Evolutionary conservation across 2,329 filamentous ascomycete genomes (phyloP).

Genomic region (Colletotrichum lindemuthianum): DNA sequence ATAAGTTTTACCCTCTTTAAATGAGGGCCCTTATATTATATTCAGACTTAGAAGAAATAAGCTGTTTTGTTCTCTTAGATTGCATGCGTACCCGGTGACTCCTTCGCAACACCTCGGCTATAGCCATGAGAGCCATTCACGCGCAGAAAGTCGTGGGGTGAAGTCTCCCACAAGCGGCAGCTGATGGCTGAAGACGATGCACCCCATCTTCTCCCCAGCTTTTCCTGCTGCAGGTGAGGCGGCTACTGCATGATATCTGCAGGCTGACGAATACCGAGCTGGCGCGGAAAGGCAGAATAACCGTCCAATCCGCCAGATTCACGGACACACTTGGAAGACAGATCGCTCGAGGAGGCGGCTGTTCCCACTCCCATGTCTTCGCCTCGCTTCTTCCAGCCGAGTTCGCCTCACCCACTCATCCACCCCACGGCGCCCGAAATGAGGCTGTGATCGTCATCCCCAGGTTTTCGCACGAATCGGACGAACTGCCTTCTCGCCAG

Average conservation of each 20-base stretch:
- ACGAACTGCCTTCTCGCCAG: neutral
- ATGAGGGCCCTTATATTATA: too few species aligned
- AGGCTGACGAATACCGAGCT: neutral
- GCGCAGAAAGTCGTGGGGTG: neutral
- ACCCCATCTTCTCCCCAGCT: neutral
- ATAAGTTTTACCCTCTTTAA: too few species aligned
- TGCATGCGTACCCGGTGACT: too few species aligned
- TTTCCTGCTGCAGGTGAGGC: slow-evolving; percentile 2
- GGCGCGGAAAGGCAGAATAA: neutral
- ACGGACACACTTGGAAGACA: neutral
- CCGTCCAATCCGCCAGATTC: neutral
- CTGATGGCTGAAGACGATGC: neutral
- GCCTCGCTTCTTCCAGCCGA: neutral
- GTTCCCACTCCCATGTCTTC: neutral
- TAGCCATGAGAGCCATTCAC: neutral
- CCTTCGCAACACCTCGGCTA: too few species aligned
- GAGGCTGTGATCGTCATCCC: neutral
- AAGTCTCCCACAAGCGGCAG: too few species aligned
- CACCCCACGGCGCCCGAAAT: neutral
- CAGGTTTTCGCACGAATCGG: slow-evolving; percentile 29
- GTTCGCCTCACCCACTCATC: neutral
- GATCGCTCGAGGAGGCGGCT: neutral
- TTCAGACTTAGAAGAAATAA: too few species aligned
- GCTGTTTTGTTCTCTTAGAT: too few species aligned
- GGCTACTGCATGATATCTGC: slow-evolving; percentile 6